Conservation (phyloP, 2,329 filamentous ascomycete species). For the Colletotrichum tropicicola region DNA sequence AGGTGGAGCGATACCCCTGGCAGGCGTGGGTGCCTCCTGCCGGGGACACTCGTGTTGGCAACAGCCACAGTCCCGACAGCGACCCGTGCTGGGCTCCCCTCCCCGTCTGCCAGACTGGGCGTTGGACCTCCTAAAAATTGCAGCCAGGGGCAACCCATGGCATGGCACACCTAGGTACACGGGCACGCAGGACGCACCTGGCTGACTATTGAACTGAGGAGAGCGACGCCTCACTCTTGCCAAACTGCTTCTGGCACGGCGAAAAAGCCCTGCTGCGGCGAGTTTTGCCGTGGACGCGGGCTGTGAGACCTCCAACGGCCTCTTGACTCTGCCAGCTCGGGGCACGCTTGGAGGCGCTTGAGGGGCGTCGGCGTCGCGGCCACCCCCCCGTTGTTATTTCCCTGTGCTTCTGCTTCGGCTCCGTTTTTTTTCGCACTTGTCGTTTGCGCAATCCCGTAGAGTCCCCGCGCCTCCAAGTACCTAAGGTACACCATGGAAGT, state of each 20-base stretch:
- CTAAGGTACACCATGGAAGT: no score
- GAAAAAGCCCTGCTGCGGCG: neutral
- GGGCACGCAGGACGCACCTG: neutral
- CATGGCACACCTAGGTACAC: neutral
- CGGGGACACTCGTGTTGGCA: constrained; percentile 7
- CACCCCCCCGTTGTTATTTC: constrained; percentile 4
- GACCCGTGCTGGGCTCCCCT: constrained; percentile 11
- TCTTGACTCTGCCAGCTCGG: no score
- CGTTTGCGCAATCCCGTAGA: constrained; percentile 25
- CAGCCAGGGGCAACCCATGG: constrained; percentile 10
- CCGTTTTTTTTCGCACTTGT: neutral
- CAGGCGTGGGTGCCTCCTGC: neutral
- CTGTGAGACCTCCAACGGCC: no score
- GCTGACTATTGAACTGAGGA: neutral
- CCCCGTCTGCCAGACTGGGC: constrained; percentile 3
- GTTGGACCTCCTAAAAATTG: constrained; percentile 7
- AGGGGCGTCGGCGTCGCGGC: neutral
- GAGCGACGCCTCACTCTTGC: neutral
- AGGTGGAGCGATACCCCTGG: neutral
- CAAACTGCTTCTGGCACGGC: neutral
- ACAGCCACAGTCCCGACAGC: constrained; percentile 2
- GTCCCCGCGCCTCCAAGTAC: constrained; percentile 1
- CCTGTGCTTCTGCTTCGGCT: neutral
- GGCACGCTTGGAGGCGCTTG: neutral
- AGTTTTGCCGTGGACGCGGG: neutral